These are phyloP conservation scores for Tetracladium maxilliforme DNA, from an alignment of 2,329 filamentous ascomycete species.

Conservation along the genomic window DNA sequence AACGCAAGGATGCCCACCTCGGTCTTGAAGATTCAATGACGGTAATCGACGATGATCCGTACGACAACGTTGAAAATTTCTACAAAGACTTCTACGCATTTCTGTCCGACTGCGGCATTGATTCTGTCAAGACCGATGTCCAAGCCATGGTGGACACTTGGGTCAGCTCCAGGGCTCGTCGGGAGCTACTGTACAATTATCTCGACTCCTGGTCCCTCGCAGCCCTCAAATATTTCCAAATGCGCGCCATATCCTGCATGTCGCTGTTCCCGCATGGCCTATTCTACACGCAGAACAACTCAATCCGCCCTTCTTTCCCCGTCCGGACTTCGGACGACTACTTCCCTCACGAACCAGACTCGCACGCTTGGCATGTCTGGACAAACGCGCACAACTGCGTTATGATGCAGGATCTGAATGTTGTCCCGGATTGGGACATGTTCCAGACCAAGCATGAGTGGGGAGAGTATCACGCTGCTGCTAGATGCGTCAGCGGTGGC, in stretches of 20 bases:
- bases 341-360: constrained; percentile 67
- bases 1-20: constrained; percentile 32
- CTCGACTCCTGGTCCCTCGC: constrained; percentile 77
- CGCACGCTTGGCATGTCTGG: constrained; percentile 92
- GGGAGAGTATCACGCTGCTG: constrained; percentile 76
- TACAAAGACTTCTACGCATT: constrained; percentile 90
- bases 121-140: constrained; percentile 83
- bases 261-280: constrained; percentile 75
- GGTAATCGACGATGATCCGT: constrained; percentile 55
- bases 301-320: constrained; percentile 57
- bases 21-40: constrained; percentile 51
- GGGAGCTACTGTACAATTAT: constrained; percentile 57
- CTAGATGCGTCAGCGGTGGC: constrained; percentile 77
- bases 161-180: constrained; percentile 51
- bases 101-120: constrained; percentile 57
- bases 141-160: constrained; percentile 81
- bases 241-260: constrained; percentile 84
- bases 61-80: constrained; percentile 61
- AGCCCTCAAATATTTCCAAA: constrained; percentile 62
- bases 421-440: constrained; percentile 72
- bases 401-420: constrained; percentile 71
- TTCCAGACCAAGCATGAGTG: constrained; percentile 53
- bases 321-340: constrained; percentile 86
- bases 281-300: constrained; percentile 70
- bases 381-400: constrained; percentile 82